phyloP scores from a whole-genome alignment of 1,139 yeast genomes.

The Suhomyces bribrorum region DNA sequence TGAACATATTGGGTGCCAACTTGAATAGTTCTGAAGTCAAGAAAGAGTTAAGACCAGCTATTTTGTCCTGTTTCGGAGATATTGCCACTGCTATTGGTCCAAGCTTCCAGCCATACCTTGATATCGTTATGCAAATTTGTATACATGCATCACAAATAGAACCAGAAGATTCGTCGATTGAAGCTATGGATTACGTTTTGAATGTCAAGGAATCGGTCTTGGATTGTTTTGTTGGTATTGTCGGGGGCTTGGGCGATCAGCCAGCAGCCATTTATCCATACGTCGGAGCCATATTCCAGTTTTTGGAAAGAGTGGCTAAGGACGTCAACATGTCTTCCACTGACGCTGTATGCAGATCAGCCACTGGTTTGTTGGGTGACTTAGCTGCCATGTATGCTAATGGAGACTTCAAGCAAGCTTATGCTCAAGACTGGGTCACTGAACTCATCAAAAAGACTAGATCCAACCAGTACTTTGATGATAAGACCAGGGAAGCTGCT shows the following conservation, averaged over 20 bases:
- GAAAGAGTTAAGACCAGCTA: constrained; percentile 81
- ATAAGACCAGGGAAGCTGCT: constrained; percentile 81
- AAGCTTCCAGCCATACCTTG: constrained; percentile 72
- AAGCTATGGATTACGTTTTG: constrained; percentile 74
- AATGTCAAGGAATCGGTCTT: constrained; percentile 80
- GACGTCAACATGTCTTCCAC: constrained; percentile 61
- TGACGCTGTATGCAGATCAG: constrained; percentile 71
- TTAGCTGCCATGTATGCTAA: constrained; percentile 82
- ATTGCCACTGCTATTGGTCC: constrained; percentile 86
- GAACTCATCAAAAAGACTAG: constrained; percentile 76
- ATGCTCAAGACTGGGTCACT: constrained; percentile 73
- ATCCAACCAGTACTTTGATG: constrained; percentile 58
- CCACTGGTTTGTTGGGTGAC: constrained; percentile 91
- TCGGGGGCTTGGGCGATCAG: constrained; percentile 74
- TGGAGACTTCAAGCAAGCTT: constrained; percentile 67
- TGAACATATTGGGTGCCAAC: constrained; percentile 76
- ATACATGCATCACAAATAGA: constrained; percentile 54
- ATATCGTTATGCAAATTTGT: constrained; percentile 75
- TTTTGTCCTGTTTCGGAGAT: constrained; percentile 95
- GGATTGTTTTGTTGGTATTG: constrained; percentile 94
- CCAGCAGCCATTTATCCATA: constrained; percentile 70
- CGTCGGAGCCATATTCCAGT: constrained; percentile 68
- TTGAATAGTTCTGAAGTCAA: constrained; percentile 67
- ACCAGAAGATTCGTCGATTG: constrained; percentile 64
- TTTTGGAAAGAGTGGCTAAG: constrained; percentile 58